Percentiles rank a stretch among this genome's conserved stretches.
Evolutionary conservation across 2,329 filamentous ascomycete species (phyloP).

Genomic region (Cordyceps militaris): DNA sequence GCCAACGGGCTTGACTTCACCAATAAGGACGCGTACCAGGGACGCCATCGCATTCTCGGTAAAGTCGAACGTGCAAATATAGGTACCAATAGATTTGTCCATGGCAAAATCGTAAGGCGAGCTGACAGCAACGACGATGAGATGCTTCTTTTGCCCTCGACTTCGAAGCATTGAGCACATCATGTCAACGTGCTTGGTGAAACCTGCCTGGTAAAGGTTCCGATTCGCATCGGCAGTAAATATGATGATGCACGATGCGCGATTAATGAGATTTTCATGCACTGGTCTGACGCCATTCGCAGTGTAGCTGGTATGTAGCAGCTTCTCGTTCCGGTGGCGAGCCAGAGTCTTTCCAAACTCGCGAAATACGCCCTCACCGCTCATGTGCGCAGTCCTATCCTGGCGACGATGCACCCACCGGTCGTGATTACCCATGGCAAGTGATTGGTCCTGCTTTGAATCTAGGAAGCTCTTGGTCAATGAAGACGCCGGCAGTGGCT

Average conservation of each 20-base stretch:
- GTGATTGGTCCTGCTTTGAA: constrained; percentile 33
- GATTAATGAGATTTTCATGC: constrained; percentile 85
- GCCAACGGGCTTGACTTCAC: constrained; percentile 56
- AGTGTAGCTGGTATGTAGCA: constrained; percentile 91
- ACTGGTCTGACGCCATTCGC: constrained; percentile 87
- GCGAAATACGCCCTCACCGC: constrained; percentile 85
- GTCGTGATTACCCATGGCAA: constrained; percentile 40
- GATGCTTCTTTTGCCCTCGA: constrained; percentile 74
- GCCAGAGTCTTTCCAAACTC: constrained; percentile 85
- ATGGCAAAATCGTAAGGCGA: constrained; percentile 96
- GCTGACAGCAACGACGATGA: constrained; percentile 87
- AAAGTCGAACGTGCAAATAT: constrained; percentile 93
- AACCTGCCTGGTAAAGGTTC: constrained; percentile 88
- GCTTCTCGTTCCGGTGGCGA: constrained; percentile 73
- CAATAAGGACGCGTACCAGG: constrained; percentile 75
- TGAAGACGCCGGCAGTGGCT: constrained; percentile 83
- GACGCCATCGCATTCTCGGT: constrained; percentile 86
- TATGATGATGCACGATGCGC: constrained; percentile 81
- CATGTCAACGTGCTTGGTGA: constrained; percentile 94
- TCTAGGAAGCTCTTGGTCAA: constrained; percentile 66
- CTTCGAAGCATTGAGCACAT: constrained; percentile 80
- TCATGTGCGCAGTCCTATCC: constrained; percentile 65
- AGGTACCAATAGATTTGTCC: constrained; percentile 83
- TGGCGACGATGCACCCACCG: constrained; percentile 49
- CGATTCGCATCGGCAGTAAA: constrained; percentile 90